These are phyloP conservation scores for Lanmaoa rubissima DNA, from an alignment of 768 basidiomycete genomes.

Conservation along the genomic window DNA sequence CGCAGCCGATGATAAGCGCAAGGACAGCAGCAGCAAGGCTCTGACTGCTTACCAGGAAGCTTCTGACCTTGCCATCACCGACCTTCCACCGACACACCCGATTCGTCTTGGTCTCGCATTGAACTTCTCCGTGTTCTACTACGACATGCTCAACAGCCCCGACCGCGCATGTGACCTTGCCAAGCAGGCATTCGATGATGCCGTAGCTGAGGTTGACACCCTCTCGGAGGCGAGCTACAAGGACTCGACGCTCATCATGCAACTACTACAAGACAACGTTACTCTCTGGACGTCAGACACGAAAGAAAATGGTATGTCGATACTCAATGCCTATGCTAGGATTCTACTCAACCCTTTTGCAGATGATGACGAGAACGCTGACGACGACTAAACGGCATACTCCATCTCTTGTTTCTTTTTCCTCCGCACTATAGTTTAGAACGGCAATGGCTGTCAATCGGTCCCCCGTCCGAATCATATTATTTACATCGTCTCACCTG, in stretches of 20 bases:
- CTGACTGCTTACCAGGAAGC: slow-evolving; percentile 97
- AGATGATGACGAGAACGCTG: slow-evolving; percentile 64
- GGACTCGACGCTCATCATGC: slow-evolving; percentile 97
- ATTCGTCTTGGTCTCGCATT: slow-evolving; percentile 98
- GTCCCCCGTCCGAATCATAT: slow-evolving; percentile 16
- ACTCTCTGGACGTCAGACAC: slow-evolving; percentile 98
- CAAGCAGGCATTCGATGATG: slow-evolving; percentile 99
- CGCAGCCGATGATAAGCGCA: slow-evolving; percentile 96
- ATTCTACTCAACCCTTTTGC: slow-evolving; percentile 26
- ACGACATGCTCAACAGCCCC: slow-evolving; percentile 98
- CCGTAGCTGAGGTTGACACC: slow-evolving; percentile 98
- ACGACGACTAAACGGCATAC: slow-evolving; percentile 54
- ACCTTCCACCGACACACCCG: slow-evolving; percentile 94
- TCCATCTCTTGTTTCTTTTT: slow-evolving; percentile 4
- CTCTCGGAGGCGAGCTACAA: slow-evolving; percentile 99
- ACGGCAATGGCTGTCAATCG: slow-evolving; percentile 9
- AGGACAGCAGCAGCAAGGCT: slow-evolving; percentile 95
- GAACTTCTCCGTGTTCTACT: slow-evolving; percentile 99
- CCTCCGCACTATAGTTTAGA: slow-evolving; percentile 18
- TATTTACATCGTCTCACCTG: slow-evolving; percentile 32
- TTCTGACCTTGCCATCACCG: slow-evolving; percentile 93
- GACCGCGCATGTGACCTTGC: slow-evolving; percentile 98
- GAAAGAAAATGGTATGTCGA: slow-evolving; percentile 78
- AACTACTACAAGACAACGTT: slow-evolving; percentile 94
- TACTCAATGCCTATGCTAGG: slow-evolving; percentile 19